Evolutionary conservation across 176 grass and related monocot genomes (phyloP), one percentile per base, ranked within the genome.

Genomic region (Oryza nivara): DNA sequence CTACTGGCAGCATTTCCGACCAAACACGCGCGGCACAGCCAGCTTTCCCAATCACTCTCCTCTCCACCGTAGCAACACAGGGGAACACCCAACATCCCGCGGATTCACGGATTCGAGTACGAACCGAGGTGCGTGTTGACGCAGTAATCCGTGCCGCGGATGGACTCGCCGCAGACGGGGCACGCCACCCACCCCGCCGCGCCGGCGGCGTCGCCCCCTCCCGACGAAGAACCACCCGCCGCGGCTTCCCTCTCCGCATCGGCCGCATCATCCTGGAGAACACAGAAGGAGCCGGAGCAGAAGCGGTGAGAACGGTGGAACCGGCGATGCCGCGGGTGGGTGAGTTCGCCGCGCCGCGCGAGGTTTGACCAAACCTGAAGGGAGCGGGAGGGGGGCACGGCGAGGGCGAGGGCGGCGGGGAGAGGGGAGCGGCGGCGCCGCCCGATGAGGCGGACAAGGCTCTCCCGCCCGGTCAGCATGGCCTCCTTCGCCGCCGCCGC

Each of bases 81-180:
- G 3, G 3, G 28, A 20, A 7, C 61, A 64, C 2, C 22, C 65
- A 23, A 1, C 16, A 36, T 20, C 52, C 9, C 23, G 48, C 22
- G 23, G 15, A 48, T 20, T 68, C 22, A 10, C n/a, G 25, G 7
- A 1, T 0, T 3, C 45, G 78, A 0, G 41, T 45, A 77, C 88
- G 40, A 19, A 96, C 96, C 96, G n/a, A 94, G 87, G 86, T 96
- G 91, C 5, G 86, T 74, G 51, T 96, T 99, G 45, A 99, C 82
- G 48, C 65, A 76, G 91, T 91, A 92, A 64, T 91, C 91, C 1
- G 83, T 91, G 49, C 89, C 91, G 6, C 61, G 85, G 83, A 99
- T 92, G 25, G 84, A 88, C 67, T 86, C 87, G 79, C 88, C 91
- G 81, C 96, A 96, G 60, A 94, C 89, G 9, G 93, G 91, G 83